Conservation (phyloP, 495 filamentous ascomycete genomes). For the Cudoniella acicularis region DNA sequence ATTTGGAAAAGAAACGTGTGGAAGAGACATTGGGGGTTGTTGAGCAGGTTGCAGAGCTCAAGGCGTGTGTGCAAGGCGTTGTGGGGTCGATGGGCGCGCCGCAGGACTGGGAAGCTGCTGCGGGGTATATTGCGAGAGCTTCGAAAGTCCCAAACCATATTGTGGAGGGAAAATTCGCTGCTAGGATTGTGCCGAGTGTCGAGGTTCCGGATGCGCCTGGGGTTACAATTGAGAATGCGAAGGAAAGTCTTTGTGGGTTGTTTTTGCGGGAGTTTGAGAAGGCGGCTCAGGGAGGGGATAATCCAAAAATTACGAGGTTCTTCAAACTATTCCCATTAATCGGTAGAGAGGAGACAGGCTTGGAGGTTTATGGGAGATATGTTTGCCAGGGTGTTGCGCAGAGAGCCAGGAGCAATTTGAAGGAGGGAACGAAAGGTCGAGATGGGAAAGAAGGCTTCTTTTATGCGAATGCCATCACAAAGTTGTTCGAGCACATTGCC, state of each 20-base stretch:
- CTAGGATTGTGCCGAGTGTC: slow-evolving; percentile 87
- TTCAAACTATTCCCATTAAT: slow-evolving; percentile 98
- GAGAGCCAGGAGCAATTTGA: slow-evolving; percentile 76
- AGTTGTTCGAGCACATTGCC: slow-evolving; percentile 94
- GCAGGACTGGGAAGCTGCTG: slow-evolving; percentile 97
- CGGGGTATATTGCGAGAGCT: slow-evolving; percentile 80
- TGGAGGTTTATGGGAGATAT: slow-evolving; percentile 93
- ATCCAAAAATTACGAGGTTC: slow-evolving; percentile 85
- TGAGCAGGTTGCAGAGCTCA: slow-evolving; percentile 93
- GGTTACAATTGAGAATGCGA: slow-evolving; percentile 80
- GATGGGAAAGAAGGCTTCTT: slow-evolving; percentile 71
- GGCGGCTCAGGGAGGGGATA: slow-evolving; percentile 80
- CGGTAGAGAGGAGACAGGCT: slow-evolving; percentile 78
- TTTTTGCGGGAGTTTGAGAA: slow-evolving; percentile 95
- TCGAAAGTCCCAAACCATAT: slow-evolving; percentile 75
- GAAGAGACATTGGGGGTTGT: slow-evolving; percentile 88
- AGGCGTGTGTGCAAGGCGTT: slow-evolving; percentile 93
- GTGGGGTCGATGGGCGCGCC: slow-evolving; percentile 94
- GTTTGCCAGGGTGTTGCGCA: slow-evolving; percentile 90
- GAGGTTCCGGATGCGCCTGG: slow-evolving; percentile 90
- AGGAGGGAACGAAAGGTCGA: slow-evolving; percentile 41
- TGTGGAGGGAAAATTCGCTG: slow-evolving; percentile 81
- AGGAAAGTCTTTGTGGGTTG: slow-evolving; percentile 80
- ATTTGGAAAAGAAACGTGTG: slow-evolving; percentile 85
- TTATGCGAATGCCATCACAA: slow-evolving; percentile 86